Evolutionary conservation across 208 protist species (phyloP), one percentile per base, ranked within the genome.

Genomic region (Leishmania aethiopica): DNA sequence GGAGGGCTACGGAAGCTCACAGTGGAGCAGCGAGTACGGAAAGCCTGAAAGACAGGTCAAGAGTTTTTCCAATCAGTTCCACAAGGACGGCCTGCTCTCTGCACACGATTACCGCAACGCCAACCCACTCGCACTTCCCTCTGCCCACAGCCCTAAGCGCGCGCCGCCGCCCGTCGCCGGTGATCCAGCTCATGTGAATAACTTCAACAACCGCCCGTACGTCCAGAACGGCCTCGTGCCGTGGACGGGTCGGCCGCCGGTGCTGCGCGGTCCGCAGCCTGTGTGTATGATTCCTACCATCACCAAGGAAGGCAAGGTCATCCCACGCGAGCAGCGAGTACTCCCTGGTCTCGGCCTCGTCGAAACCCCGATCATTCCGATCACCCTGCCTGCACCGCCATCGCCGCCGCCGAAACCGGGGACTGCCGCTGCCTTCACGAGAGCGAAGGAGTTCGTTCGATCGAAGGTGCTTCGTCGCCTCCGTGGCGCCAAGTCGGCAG

Each of bases 241-340:
- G 79, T 87, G 79, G 84, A 84, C 84, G 28, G 79, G 84, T 7
- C 79, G 78, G 35, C 84, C 76, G 70, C 84, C 79, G 55, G 79
- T 84, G 47, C 51, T 87, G 75, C 75, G 84, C 11, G 84, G 84
- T 22, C 84, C 79, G 47, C 84, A 84, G 62, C 79, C 84, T 42
- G 62, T 32, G 19, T 87, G 84, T 59, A 60, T 84, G 45, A 53
- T 81, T 47, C 84, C 79, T 4, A 84, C 57, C 60, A 78, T 81
- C 76, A 82, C 77, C 40, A 71, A 37, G 47, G 71, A 83, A 10
- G 84, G 84, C 51, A 67, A 45, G 47, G 22, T 70, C 37, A 80
- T 84, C 76, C 84, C 84, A n/a, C 79, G 78, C 51, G 84, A 78
- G 69, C 8, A 77, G 84, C 78, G 75, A n/a, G 78, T 84, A 4